These are phyloP conservation scores for Fusarium sambucinum DNA, from an alignment of 2,329 filamentous ascomycete species.

Conservation along the genomic window DNA sequence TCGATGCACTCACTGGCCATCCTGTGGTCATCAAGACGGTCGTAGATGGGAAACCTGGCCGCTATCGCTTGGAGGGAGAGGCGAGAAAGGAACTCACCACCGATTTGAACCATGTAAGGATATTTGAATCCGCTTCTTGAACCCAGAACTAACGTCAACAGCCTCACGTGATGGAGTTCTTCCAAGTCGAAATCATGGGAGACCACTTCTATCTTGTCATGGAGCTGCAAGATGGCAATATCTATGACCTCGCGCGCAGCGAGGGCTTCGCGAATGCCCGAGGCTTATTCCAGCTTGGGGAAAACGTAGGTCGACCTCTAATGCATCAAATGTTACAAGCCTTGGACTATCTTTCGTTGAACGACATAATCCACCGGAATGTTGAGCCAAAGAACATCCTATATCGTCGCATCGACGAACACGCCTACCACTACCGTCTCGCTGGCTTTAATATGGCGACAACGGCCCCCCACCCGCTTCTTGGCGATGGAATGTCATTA, in stretches of 20 bases:
- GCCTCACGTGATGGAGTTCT: conserved; percentile 7
- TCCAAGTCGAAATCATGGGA: neutral
- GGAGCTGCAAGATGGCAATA: neutral
- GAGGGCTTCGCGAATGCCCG: neutral
- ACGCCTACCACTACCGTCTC: neutral
- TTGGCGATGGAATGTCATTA: neutral
- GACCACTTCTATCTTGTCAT: neutral
- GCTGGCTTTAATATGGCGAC: conserved; percentile 1
- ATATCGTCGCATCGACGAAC: neutral
- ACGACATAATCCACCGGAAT: conserved; percentile 4
- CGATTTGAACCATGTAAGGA: neutral
- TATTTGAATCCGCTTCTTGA: no score
- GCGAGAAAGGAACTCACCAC: neutral
- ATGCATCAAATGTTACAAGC: conserved; percentile 10
- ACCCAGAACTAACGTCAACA: neutral
- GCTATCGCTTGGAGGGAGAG: neutral
- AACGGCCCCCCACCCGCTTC: neutral
- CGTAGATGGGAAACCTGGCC: rapidly evolving
- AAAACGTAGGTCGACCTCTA: neutral
- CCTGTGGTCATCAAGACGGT: neutral
- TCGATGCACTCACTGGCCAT: neutral
- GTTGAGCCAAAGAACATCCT: conserved; percentile 4
- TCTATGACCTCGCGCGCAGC: neutral
- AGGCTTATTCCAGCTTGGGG: neutral
- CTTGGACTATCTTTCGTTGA: conserved; percentile 1